phyloP scores from a whole-genome alignment of 306 rosid genomes.

The Pachyrhizus erosus region DNA sequence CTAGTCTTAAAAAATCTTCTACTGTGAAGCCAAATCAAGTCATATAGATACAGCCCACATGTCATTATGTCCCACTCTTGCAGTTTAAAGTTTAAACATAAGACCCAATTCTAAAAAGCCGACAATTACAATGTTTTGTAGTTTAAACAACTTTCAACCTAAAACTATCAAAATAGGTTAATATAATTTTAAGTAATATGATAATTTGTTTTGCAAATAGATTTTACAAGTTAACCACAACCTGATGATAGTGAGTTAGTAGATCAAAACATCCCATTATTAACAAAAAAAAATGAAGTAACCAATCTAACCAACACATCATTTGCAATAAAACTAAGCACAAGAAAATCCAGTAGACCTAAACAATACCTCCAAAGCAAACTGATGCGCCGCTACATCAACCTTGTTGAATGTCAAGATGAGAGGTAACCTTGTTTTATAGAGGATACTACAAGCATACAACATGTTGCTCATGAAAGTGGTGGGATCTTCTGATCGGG shows the following conservation, averaged over 20 bases:
- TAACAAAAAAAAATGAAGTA: not conserved
- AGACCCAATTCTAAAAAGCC: not conserved
- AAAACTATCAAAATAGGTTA: constrained; percentile 33
- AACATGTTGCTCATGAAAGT: constrained; percentile 99
- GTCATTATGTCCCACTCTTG: not conserved
- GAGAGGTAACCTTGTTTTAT: constrained; percentile 89
- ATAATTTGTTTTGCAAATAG: too few relatives aligned
- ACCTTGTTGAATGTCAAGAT: constrained; percentile 88
- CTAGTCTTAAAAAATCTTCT: not conserved
- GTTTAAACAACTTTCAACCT: constrained; percentile 20
- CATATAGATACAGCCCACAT: not conserved
- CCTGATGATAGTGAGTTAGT: not conserved
- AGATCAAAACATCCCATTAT: constrained; percentile 1
- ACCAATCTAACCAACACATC: constrained; percentile 14
- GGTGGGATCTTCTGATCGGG: constrained; percentile 79
- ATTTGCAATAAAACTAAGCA: not conserved
- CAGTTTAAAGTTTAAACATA: not conserved
- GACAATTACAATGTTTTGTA: not conserved
- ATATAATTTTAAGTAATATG: not conserved
- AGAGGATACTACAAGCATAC: constrained; percentile 91
- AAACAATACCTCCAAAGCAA: constrained; percentile 86
- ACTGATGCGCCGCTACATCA: constrained; percentile 83
- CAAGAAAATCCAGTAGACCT: constrained; percentile 16
- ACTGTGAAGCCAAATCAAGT: not conserved
- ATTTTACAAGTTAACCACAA: not conserved